Evolutionary conservation across 495 filamentous ascomycete species (phyloP), one percentile per base, ranked within the genome.

Genomic region (Durotheca rogersii): DNA sequence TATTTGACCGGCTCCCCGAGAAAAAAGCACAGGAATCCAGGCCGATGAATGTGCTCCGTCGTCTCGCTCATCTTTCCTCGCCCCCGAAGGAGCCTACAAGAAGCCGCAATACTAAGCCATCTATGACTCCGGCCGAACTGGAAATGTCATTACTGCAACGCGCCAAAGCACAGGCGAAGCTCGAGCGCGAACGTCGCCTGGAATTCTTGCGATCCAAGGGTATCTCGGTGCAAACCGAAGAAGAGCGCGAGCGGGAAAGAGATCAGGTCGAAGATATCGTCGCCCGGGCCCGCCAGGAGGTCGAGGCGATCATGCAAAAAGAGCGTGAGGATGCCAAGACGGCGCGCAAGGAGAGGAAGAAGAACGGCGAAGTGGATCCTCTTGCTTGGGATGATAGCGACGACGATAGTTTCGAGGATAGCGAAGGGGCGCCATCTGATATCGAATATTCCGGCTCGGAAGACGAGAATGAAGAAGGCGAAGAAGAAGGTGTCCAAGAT

Each of bases 191-290:
- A 34, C 85, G 89, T 56, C 85, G 84, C 47, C 78, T 97, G 11
- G 81, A 88, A 49, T 81, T 86, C 49, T 74, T 97, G 17, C 77
- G 79, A 44, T 82, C 84, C 14, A 87, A 85, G 63, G 93, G 93
- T 21, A 75, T 97, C 11, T 71, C 86, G 32, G 73, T 96, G n/a
- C 85, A 88, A 56, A 95, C 88, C 1, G 80, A 83, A 3, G 93
- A 95, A 66, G 90, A 99, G 56, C 77, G 88, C 47, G 84, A 87
- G 53, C 81, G 82, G 9, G 85, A 92, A 63, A 57, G 81, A 62
- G 82, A 85, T 18, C 81, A 90, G 48, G 80, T 96, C 15, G 94
- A 97, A 52, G 83, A 96, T 55, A 75, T 96, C 29, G 75, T 98
- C 23, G 86, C 91, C 19, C 89, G 84, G 54, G 93, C 91, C 15